These are phyloP conservation scores for Salix viminalis DNA, from an alignment of 345 rosid species.

Conservation along the genomic window DNA sequence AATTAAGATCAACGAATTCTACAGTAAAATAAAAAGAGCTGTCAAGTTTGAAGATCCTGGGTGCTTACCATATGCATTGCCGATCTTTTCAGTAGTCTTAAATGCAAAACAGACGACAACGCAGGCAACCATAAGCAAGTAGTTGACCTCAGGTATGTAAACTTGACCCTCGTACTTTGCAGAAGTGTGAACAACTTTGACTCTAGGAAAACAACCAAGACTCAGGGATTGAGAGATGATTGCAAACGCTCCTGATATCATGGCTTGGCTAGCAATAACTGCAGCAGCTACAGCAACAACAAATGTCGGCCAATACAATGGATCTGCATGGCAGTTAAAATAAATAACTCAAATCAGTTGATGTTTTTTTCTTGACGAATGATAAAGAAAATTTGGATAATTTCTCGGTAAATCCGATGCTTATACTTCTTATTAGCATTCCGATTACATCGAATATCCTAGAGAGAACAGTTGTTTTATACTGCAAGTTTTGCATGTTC, in stretches of 20 bases:
- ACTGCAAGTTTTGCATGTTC: too few relatives aligned
- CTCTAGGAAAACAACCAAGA: conserved; percentile 11
- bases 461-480: too few relatives aligned
- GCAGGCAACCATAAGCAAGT: conserved; percentile 42
- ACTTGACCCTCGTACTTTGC: conserved; percentile 42
- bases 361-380: not conserved
- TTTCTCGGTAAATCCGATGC: too few relatives aligned
- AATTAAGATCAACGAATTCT: too few relatives aligned
- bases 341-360: not conserved
- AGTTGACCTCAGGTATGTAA: conserved; percentile 44
- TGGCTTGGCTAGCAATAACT: conserved; percentile 1
- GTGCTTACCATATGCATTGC: conserved; percentile 49
- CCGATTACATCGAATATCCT: too few relatives aligned
- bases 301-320: conserved; percentile 3
- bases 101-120: conserved; percentile 36
- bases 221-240: not conserved
- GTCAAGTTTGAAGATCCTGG: too few relatives aligned
- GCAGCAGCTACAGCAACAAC: not conserved
- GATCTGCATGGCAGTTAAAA: not conserved
- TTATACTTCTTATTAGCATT: too few relatives aligned
- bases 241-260: conserved; percentile 2
- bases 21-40: too few relatives aligned
- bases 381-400: too few relatives aligned
- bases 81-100: conserved; percentile 33
- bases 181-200: conserved; percentile 48